These are phyloP conservation scores for Globomyces pollinis-pini DNA, from an alignment of 192 early-diverging fungal species.

Conservation along the genomic window DNA sequence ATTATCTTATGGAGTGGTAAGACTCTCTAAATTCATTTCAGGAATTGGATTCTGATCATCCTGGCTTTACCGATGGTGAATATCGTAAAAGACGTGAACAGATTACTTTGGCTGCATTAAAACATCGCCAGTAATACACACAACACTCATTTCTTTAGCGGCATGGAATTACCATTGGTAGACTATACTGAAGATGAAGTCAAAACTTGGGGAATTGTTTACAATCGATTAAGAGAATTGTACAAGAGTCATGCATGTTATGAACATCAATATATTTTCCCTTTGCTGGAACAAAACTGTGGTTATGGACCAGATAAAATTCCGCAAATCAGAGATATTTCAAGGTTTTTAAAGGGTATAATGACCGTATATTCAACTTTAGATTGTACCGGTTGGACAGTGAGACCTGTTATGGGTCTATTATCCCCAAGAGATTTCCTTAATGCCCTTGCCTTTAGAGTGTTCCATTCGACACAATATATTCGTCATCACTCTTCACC, in stretches of 20 bases:
- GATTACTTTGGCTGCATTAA: slow-evolving; percentile 79
- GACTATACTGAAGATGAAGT: slow-evolving; percentile 75
- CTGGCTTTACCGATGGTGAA: slow-evolving; percentile 76
- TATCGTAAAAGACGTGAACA: slow-evolving; percentile 78
- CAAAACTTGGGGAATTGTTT: slow-evolving; percentile 73
- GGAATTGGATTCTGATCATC: slow-evolving; percentile 69
- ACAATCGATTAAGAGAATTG: slow-evolving; percentile 63
- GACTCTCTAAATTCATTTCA: slow-evolving; percentile 10
- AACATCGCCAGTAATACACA: slow-evolving; percentile 58
- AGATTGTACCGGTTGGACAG: slow-evolving; percentile 87
- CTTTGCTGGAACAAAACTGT: slow-evolving; percentile 84
- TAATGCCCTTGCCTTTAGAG: slow-evolving; percentile 92
- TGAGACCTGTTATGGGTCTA: slow-evolving; percentile 91
- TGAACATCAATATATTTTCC: slow-evolving; percentile 85
- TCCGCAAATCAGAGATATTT: slow-evolving; percentile 84
- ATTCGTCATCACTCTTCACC: slow-evolving; percentile 89
- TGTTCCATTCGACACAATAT: slow-evolving; percentile 97
- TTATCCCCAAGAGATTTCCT: slow-evolving; percentile 89
- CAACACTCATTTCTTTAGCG: too few species aligned
- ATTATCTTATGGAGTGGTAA: slow-evolving; percentile 77
- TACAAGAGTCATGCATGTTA: slow-evolving; percentile 84
- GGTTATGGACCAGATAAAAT: slow-evolving; percentile 76
- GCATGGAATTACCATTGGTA: slow-evolving; percentile 70
- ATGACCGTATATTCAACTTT: background rate
- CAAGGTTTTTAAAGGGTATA: slow-evolving; percentile 74